Conservation (phyloP, 176 grass and related monocot genomes). For the Cenchrus americanus region DNA sequence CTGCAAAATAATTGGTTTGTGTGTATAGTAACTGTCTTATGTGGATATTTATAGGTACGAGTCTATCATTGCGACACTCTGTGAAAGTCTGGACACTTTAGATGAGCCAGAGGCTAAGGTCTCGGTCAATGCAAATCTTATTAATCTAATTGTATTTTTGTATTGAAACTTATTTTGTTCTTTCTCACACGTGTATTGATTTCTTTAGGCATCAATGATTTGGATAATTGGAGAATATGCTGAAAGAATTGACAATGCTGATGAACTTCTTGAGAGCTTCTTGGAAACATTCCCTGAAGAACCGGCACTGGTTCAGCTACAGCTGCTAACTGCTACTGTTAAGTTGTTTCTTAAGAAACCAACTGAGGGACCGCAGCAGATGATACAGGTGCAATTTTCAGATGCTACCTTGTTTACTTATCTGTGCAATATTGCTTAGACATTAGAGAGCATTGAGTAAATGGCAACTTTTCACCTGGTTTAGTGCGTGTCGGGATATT, state of each 20-base stretch:
- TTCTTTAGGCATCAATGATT: constrained; percentile 93
- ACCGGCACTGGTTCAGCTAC: constrained; percentile 83
- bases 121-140: constrained; percentile 23
- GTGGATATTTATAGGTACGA: constrained; percentile 71
- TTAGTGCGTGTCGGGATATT: constrained; percentile 17
- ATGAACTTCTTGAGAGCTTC: constrained; percentile 98
- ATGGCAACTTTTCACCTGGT: constrained; percentile 12
- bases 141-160: constrained; percentile 5
- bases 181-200: constrained; percentile 26
- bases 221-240: constrained; percentile 99
- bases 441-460: constrained; percentile 1
- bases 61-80: constrained; percentile 94
- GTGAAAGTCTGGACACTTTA: constrained; percentile 95
- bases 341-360: constrained; percentile 98
- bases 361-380: constrained; percentile 94
- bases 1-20: neutral
- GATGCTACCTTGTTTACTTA: constrained; percentile 11
- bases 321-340: constrained; percentile 86
- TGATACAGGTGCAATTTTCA: constrained; percentile 88
- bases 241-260: constrained; percentile 99
- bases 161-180: constrained; percentile 16
- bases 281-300: constrained; percentile 95
- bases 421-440: constrained; percentile 7
- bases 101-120: constrained; percentile 99
- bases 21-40: constrained; percentile 38